Percentiles rank a stretch among this genome's conserved stretches.
These are phyloP conservation scores for Arctium minus DNA, from an alignment of 129 eudicot genomes.

Conservation along the genomic window DNA sequence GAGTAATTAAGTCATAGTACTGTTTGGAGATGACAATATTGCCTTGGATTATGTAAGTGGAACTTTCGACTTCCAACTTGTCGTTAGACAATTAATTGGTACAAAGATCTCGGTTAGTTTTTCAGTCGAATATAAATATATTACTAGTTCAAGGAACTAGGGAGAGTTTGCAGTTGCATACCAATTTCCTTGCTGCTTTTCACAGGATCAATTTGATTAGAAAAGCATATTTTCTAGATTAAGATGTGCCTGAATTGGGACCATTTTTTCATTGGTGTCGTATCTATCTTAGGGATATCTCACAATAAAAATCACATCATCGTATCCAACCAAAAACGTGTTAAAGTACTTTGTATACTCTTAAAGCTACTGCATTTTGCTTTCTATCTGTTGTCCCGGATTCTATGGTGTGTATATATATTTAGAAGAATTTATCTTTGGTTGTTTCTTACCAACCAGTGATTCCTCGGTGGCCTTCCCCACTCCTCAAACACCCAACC, in stretches of 20 bases:
- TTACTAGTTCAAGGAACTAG: background rate
- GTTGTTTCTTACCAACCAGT: background rate
- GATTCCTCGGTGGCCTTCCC: background rate
- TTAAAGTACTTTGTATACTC: background rate
- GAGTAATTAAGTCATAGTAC: background rate
- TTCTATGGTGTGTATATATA: background rate
- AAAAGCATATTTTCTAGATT: background rate
- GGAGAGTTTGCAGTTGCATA: background rate
- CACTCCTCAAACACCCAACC: background rate
- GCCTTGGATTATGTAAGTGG: background rate
- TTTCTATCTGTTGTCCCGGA: background rate
- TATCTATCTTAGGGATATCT: background rate
- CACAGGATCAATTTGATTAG: background rate
- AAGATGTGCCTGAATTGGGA: background rate
- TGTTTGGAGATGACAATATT: too few species aligned
- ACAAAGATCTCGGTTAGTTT: background rate
- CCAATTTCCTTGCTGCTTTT: background rate
- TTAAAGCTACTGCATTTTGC: background rate
- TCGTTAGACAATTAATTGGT: background rate
- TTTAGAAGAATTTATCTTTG: background rate
- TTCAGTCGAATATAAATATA: background rate
- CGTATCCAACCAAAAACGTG: background rate
- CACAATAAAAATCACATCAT: background rate
- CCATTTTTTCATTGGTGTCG: background rate
- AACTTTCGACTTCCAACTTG: background rate